Conservation (phyloP, 441 rosid species). For the Syzygium syzygioides region DNA sequence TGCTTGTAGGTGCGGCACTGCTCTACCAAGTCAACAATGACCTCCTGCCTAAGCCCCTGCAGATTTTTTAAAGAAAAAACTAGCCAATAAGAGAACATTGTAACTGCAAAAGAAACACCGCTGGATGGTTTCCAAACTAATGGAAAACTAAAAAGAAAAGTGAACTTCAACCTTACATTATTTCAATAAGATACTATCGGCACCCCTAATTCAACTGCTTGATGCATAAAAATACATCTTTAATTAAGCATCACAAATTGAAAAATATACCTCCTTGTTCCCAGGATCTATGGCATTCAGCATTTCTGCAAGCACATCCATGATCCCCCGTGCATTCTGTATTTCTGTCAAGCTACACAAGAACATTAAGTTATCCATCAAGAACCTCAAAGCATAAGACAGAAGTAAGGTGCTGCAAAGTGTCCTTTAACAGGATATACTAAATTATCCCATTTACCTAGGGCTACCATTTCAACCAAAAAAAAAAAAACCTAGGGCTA, state of each 20-base stretch:
- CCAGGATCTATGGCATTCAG: slow-evolving; percentile 87
- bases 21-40: slow-evolving; percentile 89
- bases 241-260: slow-evolving; percentile 6
- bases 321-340: slow-evolving; percentile 95
- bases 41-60: slow-evolving; percentile 96
- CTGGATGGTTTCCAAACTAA: not conserved
- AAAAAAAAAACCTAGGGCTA: not conserved
- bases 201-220: not conserved
- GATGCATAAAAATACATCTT: not conserved
- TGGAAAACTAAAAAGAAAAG: not conserved
- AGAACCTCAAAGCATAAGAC: not conserved
- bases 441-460: not conserved
- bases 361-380: slow-evolving; percentile 7
- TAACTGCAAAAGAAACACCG: not conserved
- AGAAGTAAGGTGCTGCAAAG: not conserved
- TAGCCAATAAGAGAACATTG: not conserved
- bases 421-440: not conserved
- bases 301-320: slow-evolving; percentile 99
- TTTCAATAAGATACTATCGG: not conserved
- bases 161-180: not conserved
- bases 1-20: slow-evolving; percentile 97
- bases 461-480: not conserved
- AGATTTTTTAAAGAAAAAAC: not conserved
- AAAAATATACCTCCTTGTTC: slow-evolving; percentile 70
- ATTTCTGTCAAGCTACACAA: slow-evolving; percentile 85